These are phyloP conservation scores for Pichia cabralensis DNA, from an alignment of 805 yeast species.

Conservation along the genomic window DNA sequence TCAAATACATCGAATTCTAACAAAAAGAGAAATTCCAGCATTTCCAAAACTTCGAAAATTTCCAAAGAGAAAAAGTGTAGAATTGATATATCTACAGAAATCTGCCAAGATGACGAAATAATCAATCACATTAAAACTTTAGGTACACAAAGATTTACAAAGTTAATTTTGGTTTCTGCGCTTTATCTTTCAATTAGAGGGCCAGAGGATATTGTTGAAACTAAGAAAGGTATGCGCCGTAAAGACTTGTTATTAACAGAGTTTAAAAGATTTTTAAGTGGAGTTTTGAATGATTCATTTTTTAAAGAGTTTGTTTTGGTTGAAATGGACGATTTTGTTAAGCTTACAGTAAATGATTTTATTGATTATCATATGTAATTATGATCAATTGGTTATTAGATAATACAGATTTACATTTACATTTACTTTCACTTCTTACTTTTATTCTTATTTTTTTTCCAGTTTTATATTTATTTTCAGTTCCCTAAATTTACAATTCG, in stretches of 20 bases:
- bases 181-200: constrained; percentile 11
- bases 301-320: constrained; percentile 18
- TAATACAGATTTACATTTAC: no score
- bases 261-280: constrained; percentile 22
- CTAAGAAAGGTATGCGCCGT: constrained; percentile 8
- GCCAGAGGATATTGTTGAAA: constrained; percentile 12
- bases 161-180: constrained; percentile 13
- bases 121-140: constrained; percentile 6
- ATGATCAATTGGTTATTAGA: no score
- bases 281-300: constrained; percentile 17
- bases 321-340: constrained; percentile 22
- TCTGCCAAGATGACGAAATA: constrained; percentile 5
- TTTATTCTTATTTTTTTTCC: no score
- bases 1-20: no score
- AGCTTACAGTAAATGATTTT: constrained; percentile 23
- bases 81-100: constrained; percentile 2
- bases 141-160: constrained; percentile 12
- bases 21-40: no score
- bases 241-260: constrained; percentile 20
- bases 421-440: no score
- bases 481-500: no score
- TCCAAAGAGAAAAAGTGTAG: not conserved
- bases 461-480: no score
- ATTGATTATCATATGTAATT: constrained; percentile 23
- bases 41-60: not conserved